Evolutionary conservation across 176 grass and related monocot species (phyloP), one percentile per base, ranked within the genome.

Genomic region (Rhynchospora breviuscula): DNA sequence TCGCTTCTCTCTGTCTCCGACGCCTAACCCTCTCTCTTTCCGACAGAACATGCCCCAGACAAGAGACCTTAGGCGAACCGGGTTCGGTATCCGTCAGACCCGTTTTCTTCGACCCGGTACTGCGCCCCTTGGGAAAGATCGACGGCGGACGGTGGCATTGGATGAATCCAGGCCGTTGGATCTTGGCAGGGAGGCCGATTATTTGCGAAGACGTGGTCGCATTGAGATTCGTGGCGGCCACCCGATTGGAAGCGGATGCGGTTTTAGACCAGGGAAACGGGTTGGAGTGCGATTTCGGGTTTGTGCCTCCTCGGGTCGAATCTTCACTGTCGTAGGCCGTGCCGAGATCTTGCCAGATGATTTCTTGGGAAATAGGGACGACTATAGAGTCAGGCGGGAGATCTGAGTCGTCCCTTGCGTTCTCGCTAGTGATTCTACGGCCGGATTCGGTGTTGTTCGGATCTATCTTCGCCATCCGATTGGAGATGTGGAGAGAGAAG

Each of bases 271-370:
- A 82, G 47, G 86, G 88, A 83, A 87, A 48, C 59, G 82, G 85
- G 85, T 93, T 89, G 43, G 90, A 64, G 64, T 83, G 68, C 7
- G 85, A 96, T 84, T 99, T 99, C 59, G 93, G 97, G 78, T 99
- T 99, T 69, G 97, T 99, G 85, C 89, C 89, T 0, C 91, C 97
- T 88, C 89, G 92, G 81, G 97, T 99, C 52, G 97, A 99, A 85
- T 99, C 97, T 74, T 99, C 93, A 68, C 97, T 91, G 13, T 96
- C 93, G 88, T 96, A 99, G 76, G 93, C 92, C 70, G 88, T 84
- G 91, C 87, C 93, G 44, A 95, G 82, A 69, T 92, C 91, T 53
- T 91, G 79, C 91, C 92, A 92, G 51, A 81, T 79, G 76, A 71
- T 84, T 63, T 91, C 97, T 57, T 88, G 90, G 79, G 91, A 73